Evolutionary conservation across 805 yeast species (phyloP), one percentile per base, ranked within the genome.

Genomic region (Ogataea siamensis): DNA sequence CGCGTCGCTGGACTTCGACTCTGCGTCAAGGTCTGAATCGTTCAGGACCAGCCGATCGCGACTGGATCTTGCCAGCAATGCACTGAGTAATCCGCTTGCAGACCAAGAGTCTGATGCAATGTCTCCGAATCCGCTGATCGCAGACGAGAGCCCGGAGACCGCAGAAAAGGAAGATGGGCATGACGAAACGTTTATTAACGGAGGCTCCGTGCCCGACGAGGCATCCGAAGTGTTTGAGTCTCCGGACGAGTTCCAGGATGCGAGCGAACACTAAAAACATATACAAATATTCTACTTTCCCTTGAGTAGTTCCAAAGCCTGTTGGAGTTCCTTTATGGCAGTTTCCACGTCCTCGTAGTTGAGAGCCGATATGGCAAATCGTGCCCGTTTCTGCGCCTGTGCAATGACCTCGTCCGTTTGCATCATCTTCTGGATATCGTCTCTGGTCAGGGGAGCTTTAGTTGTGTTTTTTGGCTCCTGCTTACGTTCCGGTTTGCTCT

Each of bases 281-380:
- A 32, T 23, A 25, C 25, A 28, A 23, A 18, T 27, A 34, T 18
- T 20, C 21, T 35, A 26, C n/a, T 28, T 18, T 38, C 42, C 60
- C 37, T 49, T 55, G 34, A 76, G 51, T 24, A 78, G 49, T 13
- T 66, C 70, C 28, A 83, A 57, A 0, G 87, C 87, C 17, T 66
- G 55, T 12, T 62, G 57, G 32, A 84, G 60, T 54, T 84, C 87
- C 24, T 63, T 65, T 29, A 78, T 76, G 2, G 91, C 91, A 0
- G 91, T 84, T 3, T 57, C 70, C 23, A 75, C 62, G 50, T 84
- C 94, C 45, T 84, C 91, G 55, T 83, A 84, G 54, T 83, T 83
- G 54, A 84, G 66, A 0, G 94, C 93, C 40, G 87, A 80, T 5
- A 83, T 77, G 2, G 88, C 91, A 56, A 79, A 84, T 54, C 77